A percentile compares a stretch with the other conserved stretches of the same genome.
Evolutionary conservation across 1,284 basidiomycete species (phyloP).

Genomic region (Heterobasidion annosum): DNA sequence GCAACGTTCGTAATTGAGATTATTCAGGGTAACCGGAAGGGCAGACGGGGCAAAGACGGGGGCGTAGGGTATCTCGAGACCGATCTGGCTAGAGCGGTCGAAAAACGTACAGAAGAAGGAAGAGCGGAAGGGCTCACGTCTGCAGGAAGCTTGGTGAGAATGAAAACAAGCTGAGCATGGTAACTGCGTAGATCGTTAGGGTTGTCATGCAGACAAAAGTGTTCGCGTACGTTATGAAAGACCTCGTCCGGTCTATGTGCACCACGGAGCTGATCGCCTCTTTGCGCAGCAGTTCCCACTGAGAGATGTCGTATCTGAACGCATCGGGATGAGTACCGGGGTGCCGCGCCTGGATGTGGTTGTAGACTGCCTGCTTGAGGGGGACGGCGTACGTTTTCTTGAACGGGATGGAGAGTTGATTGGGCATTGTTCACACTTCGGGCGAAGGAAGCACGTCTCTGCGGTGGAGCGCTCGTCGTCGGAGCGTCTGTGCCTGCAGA

Average conservation of each 20-base stretch:
- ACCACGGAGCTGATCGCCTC: conserved; percentile 47
- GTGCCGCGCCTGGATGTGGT: conserved; percentile 63
- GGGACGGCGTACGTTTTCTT: conserved; percentile 62
- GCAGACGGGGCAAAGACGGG: conserved; percentile 55
- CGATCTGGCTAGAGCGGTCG: conserved; percentile 45
- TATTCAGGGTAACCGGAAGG: conserved; percentile 57
- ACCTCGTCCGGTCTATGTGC: conserved; percentile 47
- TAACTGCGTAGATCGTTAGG: conserved; percentile 45
- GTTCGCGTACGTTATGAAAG: conserved; percentile 36
- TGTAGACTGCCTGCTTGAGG: conserved; percentile 49
- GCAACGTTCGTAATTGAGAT: conserved; percentile 73
- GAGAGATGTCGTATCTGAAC: conserved; percentile 74
- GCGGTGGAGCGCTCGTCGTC: no score
- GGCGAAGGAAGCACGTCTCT: no score
- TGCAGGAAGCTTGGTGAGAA: conserved; percentile 64
- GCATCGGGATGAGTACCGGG: conserved; percentile 81
- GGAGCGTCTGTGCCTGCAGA: no score
- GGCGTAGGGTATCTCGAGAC: conserved; percentile 68
- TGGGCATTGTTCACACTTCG: conserved; percentile 43
- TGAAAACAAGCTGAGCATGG: conserved; percentile 79
- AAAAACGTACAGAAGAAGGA: conserved; percentile 3
- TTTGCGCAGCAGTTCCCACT: conserved; percentile 64
- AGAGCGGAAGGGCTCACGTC: conserved; percentile 31
- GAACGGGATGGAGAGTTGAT: conserved; percentile 71
- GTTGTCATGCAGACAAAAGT: conserved; percentile 12